Evolutionary conservation across 2,329 filamentous ascomycete species (phyloP), one percentile per base, ranked within the genome.

Genomic region (Samsoniella hepiali): DNA sequence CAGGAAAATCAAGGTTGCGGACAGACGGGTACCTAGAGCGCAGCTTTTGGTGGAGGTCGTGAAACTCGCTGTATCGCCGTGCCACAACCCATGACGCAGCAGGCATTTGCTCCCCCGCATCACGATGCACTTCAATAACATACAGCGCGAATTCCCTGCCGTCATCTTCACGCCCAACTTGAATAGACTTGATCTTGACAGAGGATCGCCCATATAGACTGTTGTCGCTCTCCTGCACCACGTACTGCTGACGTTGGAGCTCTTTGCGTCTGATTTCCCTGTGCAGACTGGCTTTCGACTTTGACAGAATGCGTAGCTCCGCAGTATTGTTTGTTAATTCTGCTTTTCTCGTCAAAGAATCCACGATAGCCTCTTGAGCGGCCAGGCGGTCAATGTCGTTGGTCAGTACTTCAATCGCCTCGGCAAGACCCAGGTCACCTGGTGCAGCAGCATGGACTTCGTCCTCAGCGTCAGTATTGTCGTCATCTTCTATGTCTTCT

Each of bases 301-400:
- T 99, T 62, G 90, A 88, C 58, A 99, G 76, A 66, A 99, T 98
- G 40, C 95, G 86, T 59, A 99, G 75, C 74, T 99, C 95, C 1
- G 94, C 92, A 15, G 90, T 93, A 72, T 99, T 99, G 74, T 99
- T 99, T 1, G 95, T 99, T 59, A 99, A 80, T 74, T 99, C 95
- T 0, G 96, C 95, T 76, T 99, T 99, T 63, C 91, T 87, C 3
- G 91, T 95, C 64, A 99, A 78, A 1, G 94, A 96, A 69, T 97
- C 91, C 22, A 99, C 87, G 22, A 99, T 91, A 1, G 90, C 89
- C 69, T 97, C 92, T 75, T 99, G 95, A 3, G 93, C 88, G 10
- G 85, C 84, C 22, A 99, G 82, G 67, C 93, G 91, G 70, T 97
- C 93, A 66, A 99, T 97, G 67, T 98, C 93, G 57, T 89, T 88